Base-by-base conservation (phyloP, 257 asterid species). In the Eucommia ulmoides region DNA sequence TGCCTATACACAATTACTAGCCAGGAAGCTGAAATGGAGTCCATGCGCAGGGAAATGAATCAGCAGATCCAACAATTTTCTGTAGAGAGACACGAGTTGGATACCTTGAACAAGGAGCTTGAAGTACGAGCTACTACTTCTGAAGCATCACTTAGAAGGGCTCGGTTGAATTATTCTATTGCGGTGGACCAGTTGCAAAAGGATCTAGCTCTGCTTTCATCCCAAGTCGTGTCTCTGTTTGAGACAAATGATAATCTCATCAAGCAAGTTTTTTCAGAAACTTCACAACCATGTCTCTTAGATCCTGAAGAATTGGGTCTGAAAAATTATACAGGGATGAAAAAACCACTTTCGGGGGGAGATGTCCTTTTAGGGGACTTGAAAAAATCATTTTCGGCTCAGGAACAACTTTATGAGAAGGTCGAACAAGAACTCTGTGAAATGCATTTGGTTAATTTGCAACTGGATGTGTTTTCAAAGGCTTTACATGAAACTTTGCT, bases 121-220 rank as follows among this genome's bases (percentile, higher is more conserved):
- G 94, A 81, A 68, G 77, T 68, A 75, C 64, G 92, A 62, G 94
- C 86, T 23, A 29, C 74, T 23, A 67, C 80, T 26, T 82, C 96
- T 21, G 96, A 91, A 68, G 88, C 95, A 54, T 82, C 98, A 1
- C 65, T 89, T 20, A 69, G 87, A 72, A 65, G 96, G 62, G 96
- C 94, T 62, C 91, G 96, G 42, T 67, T 91, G 60, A 91, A 91
- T 66, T 86, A 91, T 75, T 74, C 94, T 10, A 83, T 91, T 46
- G 98, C 96, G 10, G 98, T 91, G 47, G 93, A 83, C 61, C 87
- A 83, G 63, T 72, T 91, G 63, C 98, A 86, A 21, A 86, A 91
- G 70, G 98, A 91, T 53, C 96, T 91, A 33, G 93, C 78, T 70
- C 79, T 91, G 48, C 96, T 91, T 65, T 86, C 98, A 7, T 86